Conservation (phyloP, 2,329 filamentous ascomycete genomes). For the Emergomyces africanus region DNA sequence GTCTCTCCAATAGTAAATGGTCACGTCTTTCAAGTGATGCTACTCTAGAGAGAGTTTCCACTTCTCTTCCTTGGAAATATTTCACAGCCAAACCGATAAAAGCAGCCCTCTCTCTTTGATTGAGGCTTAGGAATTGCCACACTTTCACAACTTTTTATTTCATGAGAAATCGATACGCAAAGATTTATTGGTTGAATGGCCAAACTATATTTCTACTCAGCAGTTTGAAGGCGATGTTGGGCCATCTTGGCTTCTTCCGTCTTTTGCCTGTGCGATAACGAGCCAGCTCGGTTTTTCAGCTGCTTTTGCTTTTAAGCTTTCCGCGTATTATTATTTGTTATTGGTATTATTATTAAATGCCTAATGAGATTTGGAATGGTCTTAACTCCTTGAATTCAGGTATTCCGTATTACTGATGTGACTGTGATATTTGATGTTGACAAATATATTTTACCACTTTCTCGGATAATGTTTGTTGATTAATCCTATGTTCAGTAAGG, state of each 20-base stretch:
- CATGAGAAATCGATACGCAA: not conserved
- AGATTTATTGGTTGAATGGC: not conserved
- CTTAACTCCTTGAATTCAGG: too few species aligned
- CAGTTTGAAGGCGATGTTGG: not conserved
- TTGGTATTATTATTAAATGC: not conserved
- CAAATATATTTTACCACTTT: too few species aligned
- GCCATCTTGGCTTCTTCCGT: not conserved
- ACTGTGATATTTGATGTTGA: too few species aligned
- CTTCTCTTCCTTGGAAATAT: not conserved
- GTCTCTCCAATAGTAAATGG: not conserved
- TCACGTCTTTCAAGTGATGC: slow-evolving; percentile 2
- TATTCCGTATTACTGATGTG: too few species aligned
- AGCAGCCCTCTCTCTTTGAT: not conserved
- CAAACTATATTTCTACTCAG: not conserved
- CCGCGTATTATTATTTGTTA: not conserved
- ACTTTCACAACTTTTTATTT: not conserved
- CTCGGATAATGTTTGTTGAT: too few species aligned
- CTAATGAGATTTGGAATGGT: too few species aligned
- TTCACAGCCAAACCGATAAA: not conserved
- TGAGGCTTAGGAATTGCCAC: not conserved
- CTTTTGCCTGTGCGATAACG: not conserved
- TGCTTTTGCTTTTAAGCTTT: not conserved
- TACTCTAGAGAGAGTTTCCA: not conserved
- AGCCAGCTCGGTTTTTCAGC: not conserved
- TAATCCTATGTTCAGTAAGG: too few species aligned